phyloP scores from a whole-genome alignment of 106 monocot species.

The Ottelia alismoides region DNA sequence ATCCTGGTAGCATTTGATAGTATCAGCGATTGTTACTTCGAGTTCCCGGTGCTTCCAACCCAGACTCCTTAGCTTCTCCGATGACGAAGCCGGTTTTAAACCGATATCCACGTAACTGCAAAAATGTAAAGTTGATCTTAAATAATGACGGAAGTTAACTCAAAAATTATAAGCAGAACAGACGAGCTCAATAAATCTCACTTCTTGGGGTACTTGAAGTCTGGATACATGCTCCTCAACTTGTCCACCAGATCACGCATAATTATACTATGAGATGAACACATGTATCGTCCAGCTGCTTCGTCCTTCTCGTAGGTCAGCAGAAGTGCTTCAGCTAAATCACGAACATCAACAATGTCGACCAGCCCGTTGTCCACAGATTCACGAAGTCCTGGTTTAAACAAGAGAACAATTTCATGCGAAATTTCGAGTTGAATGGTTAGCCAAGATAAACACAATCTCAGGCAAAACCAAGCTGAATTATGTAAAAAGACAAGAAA shows the following conservation, averaged over 20 bases:
- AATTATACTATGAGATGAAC: conserved; percentile 10
- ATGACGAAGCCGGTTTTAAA: background rate
- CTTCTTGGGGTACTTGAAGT: conserved; percentile 24
- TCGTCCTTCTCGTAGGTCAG: conserved; percentile 30
- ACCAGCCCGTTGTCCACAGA: conserved; percentile 4
- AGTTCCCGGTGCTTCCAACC: conserved; percentile 28
- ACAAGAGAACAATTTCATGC: too few species aligned
- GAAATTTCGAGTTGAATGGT: too few species aligned
- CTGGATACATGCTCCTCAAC: conserved; percentile 31
- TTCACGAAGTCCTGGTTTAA: conserved; percentile 19
- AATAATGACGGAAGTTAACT: too few species aligned
- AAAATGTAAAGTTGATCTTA: background rate
- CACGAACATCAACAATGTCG: conserved; percentile 36
- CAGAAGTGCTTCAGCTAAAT: conserved; percentile 31
- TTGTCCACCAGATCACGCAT: conserved; percentile 12
- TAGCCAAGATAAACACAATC: too few species aligned
- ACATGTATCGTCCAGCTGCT: conserved; percentile 37
- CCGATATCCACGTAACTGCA: conserved; percentile 10
- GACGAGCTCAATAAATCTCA: background rate
- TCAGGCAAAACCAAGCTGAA: too few species aligned
- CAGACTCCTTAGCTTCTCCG: conserved; percentile 24
- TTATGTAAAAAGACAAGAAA: too few species aligned
- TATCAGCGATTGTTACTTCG: conserved; percentile 20
- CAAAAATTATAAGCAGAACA: background rate
- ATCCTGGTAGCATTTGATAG: conserved; percentile 15